phyloP scores from a whole-genome alignment of 192 early-diverging fungal genomes.

The Thoreauomyces humboldtii region DNA sequence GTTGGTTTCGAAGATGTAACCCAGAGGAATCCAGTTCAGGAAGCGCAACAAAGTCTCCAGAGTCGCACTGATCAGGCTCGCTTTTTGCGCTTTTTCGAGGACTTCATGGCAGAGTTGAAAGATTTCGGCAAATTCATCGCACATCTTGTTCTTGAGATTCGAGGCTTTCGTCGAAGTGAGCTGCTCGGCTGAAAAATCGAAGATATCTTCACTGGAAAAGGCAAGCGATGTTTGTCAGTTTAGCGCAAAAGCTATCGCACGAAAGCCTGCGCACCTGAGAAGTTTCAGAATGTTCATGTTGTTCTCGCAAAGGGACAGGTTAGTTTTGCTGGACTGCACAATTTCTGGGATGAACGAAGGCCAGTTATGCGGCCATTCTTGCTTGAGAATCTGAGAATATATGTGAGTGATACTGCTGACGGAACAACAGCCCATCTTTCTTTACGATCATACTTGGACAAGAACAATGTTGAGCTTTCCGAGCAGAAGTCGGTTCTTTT shows the following conservation, averaged over 20 bases:
- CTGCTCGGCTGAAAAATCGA: constrained; percentile 97
- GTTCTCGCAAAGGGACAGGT: constrained; percentile 94
- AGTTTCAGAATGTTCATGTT: constrained; percentile 99
- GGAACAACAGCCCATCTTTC: too few species aligned
- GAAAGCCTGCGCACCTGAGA: constrained; percentile 64
- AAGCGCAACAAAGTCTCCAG: constrained; percentile 93
- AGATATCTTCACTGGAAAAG: constrained; percentile 88
- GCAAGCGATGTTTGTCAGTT: neutral
- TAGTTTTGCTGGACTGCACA: constrained; percentile 88
- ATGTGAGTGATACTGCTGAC: neutral
- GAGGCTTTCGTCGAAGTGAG: constrained; percentile 95
- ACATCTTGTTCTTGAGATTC: constrained; percentile 93
- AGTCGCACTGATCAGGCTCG: constrained; percentile 86
- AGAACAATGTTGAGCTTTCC: constrained; percentile 95
- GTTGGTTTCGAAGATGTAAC: constrained; percentile 96
- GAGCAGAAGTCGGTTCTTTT: constrained; percentile 75
- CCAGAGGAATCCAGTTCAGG: constrained; percentile 97
- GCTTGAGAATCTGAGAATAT: constrained; percentile 89
- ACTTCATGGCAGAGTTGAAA: constrained; percentile 94
- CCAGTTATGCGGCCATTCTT: constrained; percentile 99
- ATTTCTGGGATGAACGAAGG: constrained; percentile 98
- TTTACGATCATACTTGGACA: constrained; percentile 85
- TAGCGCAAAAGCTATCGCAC: too few species aligned
- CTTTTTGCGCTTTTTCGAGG: constrained; percentile 85
- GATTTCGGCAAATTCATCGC: constrained; percentile 91